These are phyloP conservation scores for Tylopilus felleus DNA, from an alignment of 768 basidiomycete genomes.

Conservation along the genomic window DNA sequence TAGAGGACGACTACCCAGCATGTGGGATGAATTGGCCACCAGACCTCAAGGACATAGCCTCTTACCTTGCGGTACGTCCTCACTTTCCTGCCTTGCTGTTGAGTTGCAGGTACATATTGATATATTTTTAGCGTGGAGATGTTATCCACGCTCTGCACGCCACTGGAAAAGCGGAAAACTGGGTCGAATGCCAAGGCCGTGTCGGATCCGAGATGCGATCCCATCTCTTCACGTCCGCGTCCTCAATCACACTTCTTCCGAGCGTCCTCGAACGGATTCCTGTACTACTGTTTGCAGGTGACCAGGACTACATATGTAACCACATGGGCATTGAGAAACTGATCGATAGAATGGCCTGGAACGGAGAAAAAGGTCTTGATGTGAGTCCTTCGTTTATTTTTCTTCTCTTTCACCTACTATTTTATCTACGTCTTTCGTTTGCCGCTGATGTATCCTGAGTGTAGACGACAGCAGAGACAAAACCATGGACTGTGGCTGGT, in stretches of 20 bases:
- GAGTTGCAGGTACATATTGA: background rate
- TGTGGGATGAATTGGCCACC: constrained; percentile 99
- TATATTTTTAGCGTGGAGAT: constrained; percentile 57
- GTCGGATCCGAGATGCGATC: constrained; percentile 64
- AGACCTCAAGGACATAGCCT: constrained; percentile 70
- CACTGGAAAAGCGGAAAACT: constrained; percentile 64
- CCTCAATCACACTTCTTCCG: constrained; percentile 77
- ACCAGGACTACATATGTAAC: constrained; percentile 97
- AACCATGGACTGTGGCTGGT: constrained; percentile 73
- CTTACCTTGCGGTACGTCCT: constrained; percentile 72
- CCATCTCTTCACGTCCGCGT: constrained; percentile 57
- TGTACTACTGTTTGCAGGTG: constrained; percentile 90
- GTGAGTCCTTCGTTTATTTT: constrained; percentile 43
- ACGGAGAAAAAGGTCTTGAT: constrained; percentile 77
- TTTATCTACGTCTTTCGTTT: background rate
- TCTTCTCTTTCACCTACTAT: background rate
- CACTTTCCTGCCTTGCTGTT: background rate
- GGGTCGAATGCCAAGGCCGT: constrained; percentile 80
- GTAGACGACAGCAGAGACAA: constrained; percentile 66
- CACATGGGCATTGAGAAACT: constrained; percentile 86
- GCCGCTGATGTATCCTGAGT: background rate
- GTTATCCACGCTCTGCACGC: constrained; percentile 87
- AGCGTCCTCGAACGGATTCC: constrained; percentile 73
- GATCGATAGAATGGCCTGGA: constrained; percentile 84
- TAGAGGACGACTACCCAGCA: constrained; percentile 78